phyloP scores from a whole-genome alignment of 495 filamentous ascomycete genomes.

The Aspergillus kassunensis region DNA sequence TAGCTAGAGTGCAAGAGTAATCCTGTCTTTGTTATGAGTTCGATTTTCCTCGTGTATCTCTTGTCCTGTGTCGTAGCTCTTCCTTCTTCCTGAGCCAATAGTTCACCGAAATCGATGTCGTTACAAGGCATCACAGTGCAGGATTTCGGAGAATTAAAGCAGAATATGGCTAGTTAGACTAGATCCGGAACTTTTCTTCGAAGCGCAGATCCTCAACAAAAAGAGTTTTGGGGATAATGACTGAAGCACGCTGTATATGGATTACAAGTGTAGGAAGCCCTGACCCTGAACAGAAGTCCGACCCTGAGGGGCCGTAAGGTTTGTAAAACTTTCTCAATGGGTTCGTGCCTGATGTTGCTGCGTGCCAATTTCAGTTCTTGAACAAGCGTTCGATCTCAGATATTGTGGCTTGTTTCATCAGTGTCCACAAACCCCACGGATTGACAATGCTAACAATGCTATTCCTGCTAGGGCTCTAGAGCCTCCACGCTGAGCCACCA shows the following conservation, averaged over 20 bases:
- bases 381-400: slow-evolving; percentile 10
- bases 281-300: background rate
- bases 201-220: slow-evolving; percentile 6
- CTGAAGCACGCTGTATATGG: slow-evolving; percentile 1
- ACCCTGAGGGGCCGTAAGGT: background rate
- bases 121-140: slow-evolving; percentile 13
- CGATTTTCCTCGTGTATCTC: background rate
- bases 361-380: slow-evolving; percentile 13
- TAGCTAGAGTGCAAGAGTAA: background rate
- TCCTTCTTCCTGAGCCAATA: slow-evolving; percentile 12
- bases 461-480: background rate
- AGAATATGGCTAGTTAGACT: slow-evolving; percentile 11
- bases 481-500: slow-evolving; percentile 9
- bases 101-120: slow-evolving; percentile 4
- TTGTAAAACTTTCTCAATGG: slow-evolving; percentile 3
- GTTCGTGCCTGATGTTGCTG: slow-evolving; percentile 21
- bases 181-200: slow-evolving; percentile 13
- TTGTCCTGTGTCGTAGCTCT: background rate
- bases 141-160: slow-evolving; percentile 23
- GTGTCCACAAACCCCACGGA: background rate
- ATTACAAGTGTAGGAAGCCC: background rate
- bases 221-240: background rate
- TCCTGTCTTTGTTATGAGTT: background rate
- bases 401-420: slow-evolving; percentile 6
- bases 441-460: no score